phyloP scores from a whole-genome alignment of 129 eudicot species.

The Arctium minus region DNA sequence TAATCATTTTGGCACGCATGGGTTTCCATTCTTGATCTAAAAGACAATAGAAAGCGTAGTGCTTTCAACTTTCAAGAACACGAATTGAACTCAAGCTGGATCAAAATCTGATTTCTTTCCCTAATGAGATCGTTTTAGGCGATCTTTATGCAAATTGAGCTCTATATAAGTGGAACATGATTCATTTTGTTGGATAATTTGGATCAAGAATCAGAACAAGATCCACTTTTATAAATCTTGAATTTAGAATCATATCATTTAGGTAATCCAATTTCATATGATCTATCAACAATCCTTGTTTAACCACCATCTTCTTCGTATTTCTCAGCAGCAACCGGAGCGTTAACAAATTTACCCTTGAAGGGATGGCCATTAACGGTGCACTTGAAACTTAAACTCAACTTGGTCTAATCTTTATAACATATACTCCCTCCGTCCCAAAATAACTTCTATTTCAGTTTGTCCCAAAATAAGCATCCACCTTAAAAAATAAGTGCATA shows the following conservation, averaged over 20 bases:
- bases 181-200: not conserved
- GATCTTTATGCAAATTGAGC: not conserved
- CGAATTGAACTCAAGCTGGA: not conserved
- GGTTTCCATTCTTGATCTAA: not conserved
- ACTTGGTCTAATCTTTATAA: not conserved
- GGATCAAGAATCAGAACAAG: not conserved
- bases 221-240: not conserved
- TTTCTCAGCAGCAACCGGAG: conserved; percentile 42
- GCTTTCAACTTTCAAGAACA: not conserved
- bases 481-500: no score
- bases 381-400: conserved; percentile 15
- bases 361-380: conserved; percentile 68
- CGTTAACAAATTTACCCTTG: conserved; percentile 37
- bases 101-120: not conserved
- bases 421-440: not conserved
- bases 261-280: not conserved
- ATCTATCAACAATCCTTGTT: not conserved
- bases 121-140: not conserved
- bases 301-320: conserved; percentile 6
- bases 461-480: no score
- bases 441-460: not conserved
- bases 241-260: not conserved
- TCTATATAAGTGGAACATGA: not conserved
- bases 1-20: not conserved
- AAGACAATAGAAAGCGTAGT: not conserved